phyloP scores from a whole-genome alignment of 2,329 filamentous ascomycete genomes.

The Claviceps sp. region DNA sequence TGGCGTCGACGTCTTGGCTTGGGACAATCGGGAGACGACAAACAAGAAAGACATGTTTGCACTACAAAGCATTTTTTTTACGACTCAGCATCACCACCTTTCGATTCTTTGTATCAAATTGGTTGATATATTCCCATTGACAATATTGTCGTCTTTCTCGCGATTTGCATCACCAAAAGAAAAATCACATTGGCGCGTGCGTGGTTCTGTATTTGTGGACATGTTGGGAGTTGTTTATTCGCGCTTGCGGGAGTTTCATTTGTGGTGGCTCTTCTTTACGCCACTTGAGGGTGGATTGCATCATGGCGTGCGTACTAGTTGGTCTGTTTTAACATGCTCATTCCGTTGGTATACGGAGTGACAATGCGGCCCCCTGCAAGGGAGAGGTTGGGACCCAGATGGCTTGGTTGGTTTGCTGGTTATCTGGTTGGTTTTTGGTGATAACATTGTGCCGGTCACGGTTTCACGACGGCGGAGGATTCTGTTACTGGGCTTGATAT shows the following conservation, averaged over 20 bases:
- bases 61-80: constrained; percentile 21
- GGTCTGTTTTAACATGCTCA: too few relatives aligned
- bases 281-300: too few relatives aligned
- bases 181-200: constrained; percentile 14
- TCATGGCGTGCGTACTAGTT: too few relatives aligned
- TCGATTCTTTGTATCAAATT: constrained; percentile 31
- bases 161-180: constrained; percentile 12
- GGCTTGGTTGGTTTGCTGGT: too few relatives aligned
- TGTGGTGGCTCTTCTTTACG: not conserved
- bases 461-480: constrained; percentile 9
- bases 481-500: too few relatives aligned
- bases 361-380: too few relatives aligned
- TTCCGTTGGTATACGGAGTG: too few relatives aligned
- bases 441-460: constrained; percentile 20
- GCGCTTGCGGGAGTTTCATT: not conserved
- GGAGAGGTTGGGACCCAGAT: too few relatives aligned
- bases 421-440: constrained; percentile 5
- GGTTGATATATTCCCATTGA: constrained; percentile 17
- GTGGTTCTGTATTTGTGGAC: constrained; percentile 9
- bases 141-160: constrained; percentile 8
- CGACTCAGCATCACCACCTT: constrained; percentile 24
- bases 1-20: not conserved
- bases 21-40: constrained; percentile 16
- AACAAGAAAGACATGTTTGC: constrained; percentile 22
- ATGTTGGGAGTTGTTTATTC: not conserved